Conservation (phyloP, 1,284 basidiomycete species). For the Boletus smithii region DNA sequence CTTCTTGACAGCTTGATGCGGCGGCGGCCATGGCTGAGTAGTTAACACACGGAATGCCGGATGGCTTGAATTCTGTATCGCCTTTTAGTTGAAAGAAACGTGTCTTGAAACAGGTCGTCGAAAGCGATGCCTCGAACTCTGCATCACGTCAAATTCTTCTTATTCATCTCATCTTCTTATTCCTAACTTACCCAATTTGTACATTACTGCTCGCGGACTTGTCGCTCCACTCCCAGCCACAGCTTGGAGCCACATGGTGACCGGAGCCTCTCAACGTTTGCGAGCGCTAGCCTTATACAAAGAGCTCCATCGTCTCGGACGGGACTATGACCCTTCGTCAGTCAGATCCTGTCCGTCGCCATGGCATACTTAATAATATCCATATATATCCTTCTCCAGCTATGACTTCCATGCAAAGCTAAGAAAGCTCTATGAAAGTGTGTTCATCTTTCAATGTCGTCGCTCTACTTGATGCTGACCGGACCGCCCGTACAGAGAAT, state of each 20-base stretch:
- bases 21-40: no score
- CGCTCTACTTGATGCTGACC: background rate
- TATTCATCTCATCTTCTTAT: no score
- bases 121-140: no score
- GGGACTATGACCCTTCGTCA: conserved; percentile 75
- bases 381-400: conserved; percentile 35
- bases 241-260: conserved; percentile 31
- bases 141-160: no score
- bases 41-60: no score
- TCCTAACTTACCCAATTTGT: background rate
- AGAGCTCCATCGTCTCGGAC: conserved; percentile 71
- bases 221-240: no score
- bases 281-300: conserved; percentile 73
- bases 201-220: background rate
- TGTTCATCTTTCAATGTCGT: background rate
- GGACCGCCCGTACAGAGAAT: conserved; percentile 54
- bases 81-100: no score
- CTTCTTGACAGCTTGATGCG: no score
- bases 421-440: conserved; percentile 69
- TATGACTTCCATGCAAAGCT: conserved; percentile 75
- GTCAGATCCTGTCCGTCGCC: conserved; percentile 30
- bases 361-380: conserved; percentile 9
- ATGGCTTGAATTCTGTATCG: no score
- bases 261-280: conserved; percentile 37
- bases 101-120: no score